Base-by-base conservation (phyloP, 495 filamentous ascomycete genomes). In the Letharia columbiana region DNA sequence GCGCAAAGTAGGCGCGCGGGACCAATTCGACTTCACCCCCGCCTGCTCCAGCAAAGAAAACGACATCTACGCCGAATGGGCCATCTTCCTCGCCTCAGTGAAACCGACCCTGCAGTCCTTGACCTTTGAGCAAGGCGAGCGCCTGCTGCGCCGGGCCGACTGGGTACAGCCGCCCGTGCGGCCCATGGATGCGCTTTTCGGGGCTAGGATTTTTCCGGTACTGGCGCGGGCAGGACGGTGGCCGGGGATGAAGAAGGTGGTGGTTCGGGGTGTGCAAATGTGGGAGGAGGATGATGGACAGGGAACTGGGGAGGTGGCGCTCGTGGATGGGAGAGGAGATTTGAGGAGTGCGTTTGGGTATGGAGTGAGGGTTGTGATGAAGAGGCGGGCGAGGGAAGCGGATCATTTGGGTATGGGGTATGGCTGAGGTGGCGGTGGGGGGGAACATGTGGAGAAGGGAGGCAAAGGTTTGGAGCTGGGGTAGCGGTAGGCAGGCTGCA, bases 61-160 rank as follows among this genome's bases (percentile, higher is more conserved):
- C 28, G 58, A 42, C 39, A 31, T 60, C 35, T 60, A 31, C 28
- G 39, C 35, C 39, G 58, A 60, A 28, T 60, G 58, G 58, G 39
- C 20, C 49, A 0, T 52, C 9, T 60, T 60, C 17, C n/a, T 61
- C 12, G 15, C 39, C 9, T 23, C 37, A 0, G 59, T 61, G 6
- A n/a, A 10, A 13, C 39, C n/a, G 18, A 60, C 10, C 4, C 28
- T 60, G 18, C 0, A 35, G 10, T 17, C 12, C 2, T 18, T 58
- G 54, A 20, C 6, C 6, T 11, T 58, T 5, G 54, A 58, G n/a
- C 23, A 31, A 37, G 54, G 28, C 2, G 54, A 58, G 28, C 7
- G 54, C 28, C 11, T 5, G 5, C 6, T 13, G 31, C 54, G 28
- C 5, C 0, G 54, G 7, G n/a, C 54, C 5, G 54, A 15, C 28